Percentiles rank a stretch among this genome's conserved stretches.
Conservation (phyloP, 1,139 yeast genomes). For the Wickerhamomyces sp. region DNA sequence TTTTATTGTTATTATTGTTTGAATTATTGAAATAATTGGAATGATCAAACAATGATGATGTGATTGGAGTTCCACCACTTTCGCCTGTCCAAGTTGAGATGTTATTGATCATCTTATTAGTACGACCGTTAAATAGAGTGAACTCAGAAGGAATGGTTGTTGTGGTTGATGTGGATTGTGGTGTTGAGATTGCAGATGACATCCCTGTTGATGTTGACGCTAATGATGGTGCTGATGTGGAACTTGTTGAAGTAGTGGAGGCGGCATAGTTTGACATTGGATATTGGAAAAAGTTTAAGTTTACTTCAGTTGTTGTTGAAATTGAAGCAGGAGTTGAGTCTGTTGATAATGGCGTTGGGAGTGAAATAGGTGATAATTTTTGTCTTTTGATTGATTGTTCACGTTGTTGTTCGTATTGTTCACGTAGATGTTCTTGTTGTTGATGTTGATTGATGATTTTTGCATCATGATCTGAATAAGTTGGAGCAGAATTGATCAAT, state of each 20-base stretch:
- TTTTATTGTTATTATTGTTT: constrained; percentile 1
- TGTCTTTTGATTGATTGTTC: too few species aligned
- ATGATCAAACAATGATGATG: constrained; percentile 21
- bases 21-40: constrained; percentile 4
- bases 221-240: constrained; percentile 9
- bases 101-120: constrained; percentile 56
- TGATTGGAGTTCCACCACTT: constrained; percentile 27
- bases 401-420: too few species aligned
- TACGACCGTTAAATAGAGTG: constrained; percentile 43
- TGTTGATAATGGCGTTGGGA: constrained; percentile 1
- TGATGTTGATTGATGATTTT: neutral
- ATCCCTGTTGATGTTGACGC: constrained; percentile 10
- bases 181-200: constrained; percentile 6
- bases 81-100: constrained; percentile 58
- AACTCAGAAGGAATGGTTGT: constrained; percentile 24
- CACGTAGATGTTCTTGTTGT: neutral
- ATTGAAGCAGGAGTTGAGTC: constrained; percentile 3
- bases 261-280: constrained; percentile 8
- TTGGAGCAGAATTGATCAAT: constrained; percentile 27
- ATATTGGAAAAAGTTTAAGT: constrained; percentile 14
- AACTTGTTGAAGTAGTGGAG: constrained; percentile 2
- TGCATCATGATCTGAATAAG: constrained; percentile 1
- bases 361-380: neutral
- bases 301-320: constrained; percentile 6
- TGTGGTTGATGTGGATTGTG: constrained; percentile 6